Evolutionary conservation across 169 alveolate species (phyloP).

Genomic region (Plasmodium sp.): DNA sequence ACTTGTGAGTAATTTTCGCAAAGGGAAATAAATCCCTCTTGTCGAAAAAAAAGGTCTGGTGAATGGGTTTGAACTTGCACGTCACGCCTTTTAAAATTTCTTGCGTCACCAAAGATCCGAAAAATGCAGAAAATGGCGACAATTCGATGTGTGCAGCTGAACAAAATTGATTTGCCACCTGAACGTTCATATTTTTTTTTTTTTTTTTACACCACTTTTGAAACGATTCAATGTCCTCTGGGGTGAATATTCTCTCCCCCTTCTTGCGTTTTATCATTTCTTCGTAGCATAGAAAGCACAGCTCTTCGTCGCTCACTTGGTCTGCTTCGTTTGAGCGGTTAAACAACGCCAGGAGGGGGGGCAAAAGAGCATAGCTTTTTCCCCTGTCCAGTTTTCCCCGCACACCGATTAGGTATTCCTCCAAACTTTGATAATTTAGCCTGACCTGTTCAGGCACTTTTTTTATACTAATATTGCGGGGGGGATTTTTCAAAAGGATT

Average conservation of each 20-base stretch:
- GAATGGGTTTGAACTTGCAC: slow-evolving; percentile 43
- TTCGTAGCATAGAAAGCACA: slow-evolving; percentile 54
- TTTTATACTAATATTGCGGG: not conserved
- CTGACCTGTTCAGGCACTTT: slow-evolving; percentile 20
- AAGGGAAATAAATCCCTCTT: slow-evolving; percentile 47
- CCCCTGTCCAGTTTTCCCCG: not conserved
- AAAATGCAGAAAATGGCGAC: slow-evolving; percentile 59
- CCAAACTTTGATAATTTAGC: slow-evolving; percentile 34
- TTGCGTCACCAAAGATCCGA: slow-evolving; percentile 48
- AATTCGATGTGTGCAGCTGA: slow-evolving; percentile 60
- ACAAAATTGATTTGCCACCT: slow-evolving; percentile 33
- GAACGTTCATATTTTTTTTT: slow-evolving; percentile 39
- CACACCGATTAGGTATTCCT: not conserved
- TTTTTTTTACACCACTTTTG: slow-evolving; percentile 31
- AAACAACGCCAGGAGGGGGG: not conserved
- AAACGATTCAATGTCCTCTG: slow-evolving; percentile 2
- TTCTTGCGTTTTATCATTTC: slow-evolving; percentile 48
- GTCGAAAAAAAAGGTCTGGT: slow-evolving; percentile 54
- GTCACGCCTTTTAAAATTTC: slow-evolving; percentile 51
- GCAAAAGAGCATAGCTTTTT: not conserved
- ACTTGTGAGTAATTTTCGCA: slow-evolving; percentile 39
- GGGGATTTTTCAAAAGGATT: not conserved
- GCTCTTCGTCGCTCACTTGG: slow-evolving; percentile 45
- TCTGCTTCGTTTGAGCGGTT: not conserved
- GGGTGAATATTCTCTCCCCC: not conserved